Percentiles rank a stretch among this genome's conserved stretches.
These are phyloP conservation scores for Forsythia suspensa DNA, from an alignment of 257 asterid species.

Conservation along the genomic window DNA sequence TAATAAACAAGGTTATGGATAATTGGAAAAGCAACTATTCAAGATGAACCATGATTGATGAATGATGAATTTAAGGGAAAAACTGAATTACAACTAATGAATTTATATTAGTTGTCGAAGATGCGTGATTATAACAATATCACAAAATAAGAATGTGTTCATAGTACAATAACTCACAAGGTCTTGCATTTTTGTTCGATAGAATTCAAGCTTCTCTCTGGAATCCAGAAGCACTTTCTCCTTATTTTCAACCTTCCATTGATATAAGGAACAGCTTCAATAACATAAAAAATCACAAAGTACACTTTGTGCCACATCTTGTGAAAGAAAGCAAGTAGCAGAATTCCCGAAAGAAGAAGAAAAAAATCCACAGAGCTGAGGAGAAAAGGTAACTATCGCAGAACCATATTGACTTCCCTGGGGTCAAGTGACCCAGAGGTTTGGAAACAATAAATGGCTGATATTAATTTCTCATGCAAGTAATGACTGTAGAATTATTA, in stretches of 20 bases:
- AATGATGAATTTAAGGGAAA: not conserved
- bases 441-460: not conserved
- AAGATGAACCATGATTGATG: not conserved
- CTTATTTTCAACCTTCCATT: slow-evolving; percentile 65
- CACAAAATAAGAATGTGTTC: slow-evolving; percentile 13
- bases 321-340: slow-evolving; percentile 15
- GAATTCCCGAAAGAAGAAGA: slow-evolving; percentile 12
- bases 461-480: not conserved
- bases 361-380: not conserved
- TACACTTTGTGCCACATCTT: slow-evolving; percentile 6
- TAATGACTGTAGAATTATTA: not conserved
- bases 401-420: not conserved
- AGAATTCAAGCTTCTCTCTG: slow-evolving; percentile 90
- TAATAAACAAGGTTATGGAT: slow-evolving; percentile 22
- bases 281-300: slow-evolving; percentile 7
- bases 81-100: slow-evolving; percentile 8
- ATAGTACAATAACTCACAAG: slow-evolving; percentile 61
- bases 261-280: slow-evolving; percentile 30
- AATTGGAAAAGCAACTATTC: slow-evolving; percentile 1
- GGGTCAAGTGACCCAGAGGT: not conserved
- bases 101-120: not conserved
- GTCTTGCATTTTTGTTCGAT: slow-evolving; percentile 96
- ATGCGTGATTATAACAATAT: slow-evolving; percentile 11
- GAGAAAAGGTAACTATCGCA: not conserved
- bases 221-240: slow-evolving; percentile 84